Evolutionary conservation across 495 filamentous ascomycete species (phyloP).

Genomic region (Hapsidospora chrysogenum): DNA sequence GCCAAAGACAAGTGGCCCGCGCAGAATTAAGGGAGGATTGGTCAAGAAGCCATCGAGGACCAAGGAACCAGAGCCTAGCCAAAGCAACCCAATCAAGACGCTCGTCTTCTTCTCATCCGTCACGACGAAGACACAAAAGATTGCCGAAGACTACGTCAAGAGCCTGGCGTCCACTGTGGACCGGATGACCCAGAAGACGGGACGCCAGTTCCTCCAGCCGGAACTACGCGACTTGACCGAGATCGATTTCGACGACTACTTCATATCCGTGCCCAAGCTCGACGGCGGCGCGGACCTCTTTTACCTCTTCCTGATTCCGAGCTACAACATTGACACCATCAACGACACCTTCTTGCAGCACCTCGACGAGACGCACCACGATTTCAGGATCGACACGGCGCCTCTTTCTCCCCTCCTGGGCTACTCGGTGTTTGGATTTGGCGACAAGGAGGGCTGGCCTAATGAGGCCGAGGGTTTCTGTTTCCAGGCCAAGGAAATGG

Average conservation of each 20-base stretch:
- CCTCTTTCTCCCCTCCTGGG: slow-evolving; percentile 61
- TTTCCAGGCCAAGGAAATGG: slow-evolving; percentile 71
- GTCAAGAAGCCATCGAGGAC: slow-evolving; percentile 11
- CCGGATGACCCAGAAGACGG: slow-evolving; percentile 6
- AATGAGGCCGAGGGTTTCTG: slow-evolving; percentile 83
- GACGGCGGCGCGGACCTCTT: slow-evolving; percentile 40
- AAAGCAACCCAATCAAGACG: slow-evolving; percentile 40
- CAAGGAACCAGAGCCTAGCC: slow-evolving; percentile 4
- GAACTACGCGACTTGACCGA: slow-evolving; percentile 65
- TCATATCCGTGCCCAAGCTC: slow-evolving; percentile 42
- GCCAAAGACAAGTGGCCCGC: slow-evolving; percentile 15
- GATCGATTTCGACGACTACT: slow-evolving; percentile 83
- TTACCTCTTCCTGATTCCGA: slow-evolving; percentile 70
- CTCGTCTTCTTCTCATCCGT: slow-evolving; percentile 80
- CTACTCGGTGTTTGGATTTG: slow-evolving; percentile 88
- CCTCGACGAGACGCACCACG: slow-evolving; percentile 78
- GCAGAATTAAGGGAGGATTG: slow-evolving; percentile 31
- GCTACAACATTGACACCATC: slow-evolving; percentile 84
- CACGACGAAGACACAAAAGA: slow-evolving; percentile 59
- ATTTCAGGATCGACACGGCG: slow-evolving; percentile 87
- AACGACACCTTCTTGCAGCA: slow-evolving; percentile 69
- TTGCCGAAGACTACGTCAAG: slow-evolving; percentile 39
- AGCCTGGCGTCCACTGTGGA: slow-evolving; percentile 21
- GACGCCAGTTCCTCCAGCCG: slow-evolving; percentile 34
- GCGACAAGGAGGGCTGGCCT: slow-evolving; percentile 81